Percentiles rank a stretch among this genome's conserved stretches.
These are phyloP conservation scores for Stachybotrys chartarum DNA, from an alignment of 2,329 filamentous ascomycete genomes.

Conservation along the genomic window DNA sequence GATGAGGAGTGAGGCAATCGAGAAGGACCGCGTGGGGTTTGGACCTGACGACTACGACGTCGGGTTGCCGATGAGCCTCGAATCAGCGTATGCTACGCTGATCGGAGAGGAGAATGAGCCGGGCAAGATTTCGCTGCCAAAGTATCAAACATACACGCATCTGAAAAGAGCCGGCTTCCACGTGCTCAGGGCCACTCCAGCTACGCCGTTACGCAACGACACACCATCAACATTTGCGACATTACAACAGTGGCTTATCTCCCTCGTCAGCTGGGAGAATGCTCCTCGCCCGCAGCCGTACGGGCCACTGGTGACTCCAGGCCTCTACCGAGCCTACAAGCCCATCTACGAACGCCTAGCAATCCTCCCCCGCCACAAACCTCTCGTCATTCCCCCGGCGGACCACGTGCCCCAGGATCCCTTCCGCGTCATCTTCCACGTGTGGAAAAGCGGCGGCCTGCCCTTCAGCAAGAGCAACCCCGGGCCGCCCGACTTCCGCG, in stretches of 20 bases:
- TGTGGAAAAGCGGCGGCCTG: slow-evolving; percentile 62
- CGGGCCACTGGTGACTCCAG: slow-evolving; percentile 55
- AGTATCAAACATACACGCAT: slow-evolving; percentile 82
- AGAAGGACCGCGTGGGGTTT: slow-evolving; percentile 14
- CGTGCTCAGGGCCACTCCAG: slow-evolving; percentile 59
- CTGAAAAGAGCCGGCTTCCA: slow-evolving; percentile 79
- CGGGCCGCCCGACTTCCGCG: slow-evolving; percentile 72
- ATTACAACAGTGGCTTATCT: slow-evolving; percentile 48
- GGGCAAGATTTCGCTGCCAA: slow-evolving; percentile 61
- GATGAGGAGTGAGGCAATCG: not conserved
- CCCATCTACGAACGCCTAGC: slow-evolving; percentile 72
- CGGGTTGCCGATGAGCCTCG: slow-evolving; percentile 79
- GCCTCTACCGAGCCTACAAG: slow-evolving; percentile 58
- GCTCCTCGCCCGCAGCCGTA: slow-evolving; percentile 22
- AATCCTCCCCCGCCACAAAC: slow-evolving; percentile 66
- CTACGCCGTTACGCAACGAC: not conserved
- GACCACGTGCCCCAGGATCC: slow-evolving; percentile 33
- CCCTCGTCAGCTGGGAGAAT: slow-evolving; percentile 29
- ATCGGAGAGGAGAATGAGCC: slow-evolving; percentile 61
- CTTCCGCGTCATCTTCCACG: slow-evolving; percentile 69
- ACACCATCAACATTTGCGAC: slow-evolving; percentile 11
- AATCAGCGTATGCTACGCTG: slow-evolving; percentile 82
- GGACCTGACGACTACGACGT: slow-evolving; percentile 42
- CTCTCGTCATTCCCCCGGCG: slow-evolving; percentile 20
- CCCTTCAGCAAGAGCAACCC: slow-evolving; percentile 75